Conservation (phyloP, 768 basidiomycete genomes). For the Hortiboletus campestris region DNA sequence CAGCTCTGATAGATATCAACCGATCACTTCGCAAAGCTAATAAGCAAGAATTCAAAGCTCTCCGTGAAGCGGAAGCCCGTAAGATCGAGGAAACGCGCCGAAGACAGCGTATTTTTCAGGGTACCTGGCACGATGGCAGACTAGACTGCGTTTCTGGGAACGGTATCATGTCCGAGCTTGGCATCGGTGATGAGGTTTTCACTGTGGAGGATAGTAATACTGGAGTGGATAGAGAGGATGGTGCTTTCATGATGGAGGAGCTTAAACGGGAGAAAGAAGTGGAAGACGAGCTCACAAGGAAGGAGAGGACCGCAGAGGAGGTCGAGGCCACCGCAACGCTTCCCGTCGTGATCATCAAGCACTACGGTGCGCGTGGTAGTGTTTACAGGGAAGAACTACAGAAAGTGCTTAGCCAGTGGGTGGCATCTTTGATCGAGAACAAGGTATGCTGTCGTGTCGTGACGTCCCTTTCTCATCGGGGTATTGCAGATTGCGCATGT, state of each 20-base stretch:
- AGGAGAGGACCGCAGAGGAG: conserved; percentile 40
- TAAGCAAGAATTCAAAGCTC: conserved; percentile 38
- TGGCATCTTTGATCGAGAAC: conserved; percentile 75
- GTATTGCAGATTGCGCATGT: conserved; percentile 81
- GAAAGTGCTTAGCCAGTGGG: conserved; percentile 80
- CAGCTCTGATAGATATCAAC: conserved; percentile 65
- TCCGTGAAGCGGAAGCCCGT: conserved; percentile 35
- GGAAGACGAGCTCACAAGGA: conserved; percentile 31
- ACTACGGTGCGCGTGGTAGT: conserved; percentile 63
- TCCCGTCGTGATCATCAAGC: conserved; percentile 85
- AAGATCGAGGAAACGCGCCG: conserved; percentile 39
- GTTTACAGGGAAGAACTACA: conserved; percentile 67
- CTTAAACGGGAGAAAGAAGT: conserved; percentile 29
- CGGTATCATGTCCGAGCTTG: conserved; percentile 84
- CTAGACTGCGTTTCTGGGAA: conserved; percentile 84
- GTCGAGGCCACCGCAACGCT: conserved; percentile 55
- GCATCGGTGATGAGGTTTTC: conserved; percentile 72
- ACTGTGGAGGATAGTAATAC: conserved; percentile 33
- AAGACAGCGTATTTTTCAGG: conserved; percentile 51
- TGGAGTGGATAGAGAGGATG: conserved; percentile 9
- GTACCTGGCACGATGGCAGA: conserved; percentile 83
- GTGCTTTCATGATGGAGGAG: conserved; percentile 13
- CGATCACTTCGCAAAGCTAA: conserved; percentile 46
- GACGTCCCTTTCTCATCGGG: background rate
- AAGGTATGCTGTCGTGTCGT: conserved; percentile 44